Conservation (phyloP, 768 basidiomycete species). For the Tulasnella sp. region DNA sequence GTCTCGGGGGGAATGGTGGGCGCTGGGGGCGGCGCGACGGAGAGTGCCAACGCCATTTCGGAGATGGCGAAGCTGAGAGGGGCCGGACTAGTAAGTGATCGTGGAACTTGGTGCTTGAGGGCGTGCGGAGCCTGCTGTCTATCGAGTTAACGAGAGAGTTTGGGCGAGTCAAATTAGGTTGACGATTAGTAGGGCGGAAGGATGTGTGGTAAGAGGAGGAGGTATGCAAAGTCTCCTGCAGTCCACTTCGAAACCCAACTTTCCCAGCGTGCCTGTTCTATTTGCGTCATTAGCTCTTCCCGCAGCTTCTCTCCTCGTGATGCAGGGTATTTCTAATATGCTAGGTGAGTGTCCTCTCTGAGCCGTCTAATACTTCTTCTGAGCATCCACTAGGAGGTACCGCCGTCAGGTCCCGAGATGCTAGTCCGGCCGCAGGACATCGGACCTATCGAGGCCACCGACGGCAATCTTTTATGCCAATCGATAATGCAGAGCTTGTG, state of each 20-base stretch:
- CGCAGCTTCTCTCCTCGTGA: neutral
- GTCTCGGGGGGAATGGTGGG: slow-evolving; percentile 7
- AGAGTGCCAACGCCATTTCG: slow-evolving; percentile 15
- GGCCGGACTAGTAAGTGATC: neutral
- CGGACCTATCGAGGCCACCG: slow-evolving; percentile 37
- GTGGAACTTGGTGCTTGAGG: neutral
- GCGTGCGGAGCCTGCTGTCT: neutral
- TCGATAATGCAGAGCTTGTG: slow-evolving; percentile 43
- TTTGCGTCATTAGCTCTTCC: neutral
- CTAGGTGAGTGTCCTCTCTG: neutral
- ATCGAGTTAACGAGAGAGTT: slow-evolving; percentile 6
- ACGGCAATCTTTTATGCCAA: slow-evolving; percentile 38
- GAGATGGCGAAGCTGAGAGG: neutral
- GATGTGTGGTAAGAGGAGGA: neutral
- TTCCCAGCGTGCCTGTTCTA: slow-evolving; percentile 10
- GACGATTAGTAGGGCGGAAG: neutral
- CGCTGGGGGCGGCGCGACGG: neutral
- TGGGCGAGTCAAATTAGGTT: neutral
- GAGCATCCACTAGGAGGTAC: neutral
- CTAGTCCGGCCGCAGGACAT: neutral
- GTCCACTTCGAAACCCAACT: slow-evolving; percentile 9
- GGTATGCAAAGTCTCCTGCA: neutral
- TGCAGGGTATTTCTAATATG: neutral
- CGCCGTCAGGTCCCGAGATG: neutral
- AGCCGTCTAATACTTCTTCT: neutral